Percentiles rank a stretch among this genome's conserved stretches.
Conservation (phyloP, 78 protist species). For the Chrysochromulina tobinii region DNA sequence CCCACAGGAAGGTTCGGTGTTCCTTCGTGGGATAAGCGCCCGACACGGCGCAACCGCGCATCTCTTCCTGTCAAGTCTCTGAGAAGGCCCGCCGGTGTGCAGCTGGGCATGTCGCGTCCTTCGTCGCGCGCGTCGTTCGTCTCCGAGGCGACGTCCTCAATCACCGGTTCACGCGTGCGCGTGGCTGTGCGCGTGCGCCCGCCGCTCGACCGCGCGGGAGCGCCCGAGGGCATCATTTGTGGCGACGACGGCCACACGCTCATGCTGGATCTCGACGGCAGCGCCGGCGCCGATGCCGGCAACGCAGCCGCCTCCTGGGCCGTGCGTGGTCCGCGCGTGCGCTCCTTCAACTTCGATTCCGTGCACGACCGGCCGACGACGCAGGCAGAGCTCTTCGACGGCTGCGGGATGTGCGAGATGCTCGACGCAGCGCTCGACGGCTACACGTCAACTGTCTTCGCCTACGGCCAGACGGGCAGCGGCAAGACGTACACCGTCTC, state of each 20-base stretch:
- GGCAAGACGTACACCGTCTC: slow-evolving; percentile 43
- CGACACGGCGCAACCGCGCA: no score
- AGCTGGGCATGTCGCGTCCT: no score
- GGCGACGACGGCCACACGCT: neutral
- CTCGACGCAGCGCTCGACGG: slow-evolving; percentile 17
- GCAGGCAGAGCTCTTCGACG: neutral
- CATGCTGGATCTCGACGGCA: neutral
- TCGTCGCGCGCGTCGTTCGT: no score
- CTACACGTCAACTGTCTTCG: slow-evolving; percentile 26
- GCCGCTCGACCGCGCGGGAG: neutral
- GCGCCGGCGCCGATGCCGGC: no score
- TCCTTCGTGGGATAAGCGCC: no score
- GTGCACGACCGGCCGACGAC: neutral
- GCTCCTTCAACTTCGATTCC: neutral
- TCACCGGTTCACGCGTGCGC: neutral
- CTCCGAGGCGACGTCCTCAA: no score
- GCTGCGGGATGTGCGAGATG: neutral
- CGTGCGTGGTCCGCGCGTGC: no score
- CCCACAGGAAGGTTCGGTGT: no score
- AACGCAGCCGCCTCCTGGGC: no score
- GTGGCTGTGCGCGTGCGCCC: slow-evolving; percentile 9
- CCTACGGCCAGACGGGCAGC: slow-evolving; percentile 38
- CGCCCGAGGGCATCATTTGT: neutral
- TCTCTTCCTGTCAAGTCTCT: no score
- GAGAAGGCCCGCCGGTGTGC: no score